phyloP scores from a whole-genome alignment of 495 filamentous ascomycete species.

The Annulohypoxylon stygium region DNA sequence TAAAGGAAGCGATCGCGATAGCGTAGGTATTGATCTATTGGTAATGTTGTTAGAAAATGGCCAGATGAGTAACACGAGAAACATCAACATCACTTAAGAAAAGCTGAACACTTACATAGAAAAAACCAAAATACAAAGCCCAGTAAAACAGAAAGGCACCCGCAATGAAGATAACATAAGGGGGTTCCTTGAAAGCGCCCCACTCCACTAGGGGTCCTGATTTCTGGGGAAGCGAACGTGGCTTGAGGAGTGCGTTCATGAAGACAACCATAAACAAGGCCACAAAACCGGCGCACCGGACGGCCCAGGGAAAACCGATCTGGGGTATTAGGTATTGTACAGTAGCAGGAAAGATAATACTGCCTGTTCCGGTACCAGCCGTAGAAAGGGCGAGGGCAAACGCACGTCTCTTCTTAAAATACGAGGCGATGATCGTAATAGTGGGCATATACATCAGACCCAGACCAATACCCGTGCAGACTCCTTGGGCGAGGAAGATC shows the following conservation, averaged over 20 bases:
- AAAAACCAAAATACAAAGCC: constrained; percentile 61
- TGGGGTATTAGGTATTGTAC: constrained; percentile 59
- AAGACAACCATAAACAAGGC: constrained; percentile 52
- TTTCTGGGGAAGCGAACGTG: constrained; percentile 50
- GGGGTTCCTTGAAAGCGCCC: constrained; percentile 57
- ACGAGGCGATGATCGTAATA: constrained; percentile 56
- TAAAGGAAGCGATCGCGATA: constrained; percentile 55
- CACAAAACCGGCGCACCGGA: constrained; percentile 57
- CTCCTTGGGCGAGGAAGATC: constrained; percentile 60
- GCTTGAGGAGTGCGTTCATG: constrained; percentile 52
- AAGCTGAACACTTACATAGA: constrained; percentile 57
- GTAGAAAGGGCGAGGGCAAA: constrained; percentile 55
- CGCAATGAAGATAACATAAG: constrained; percentile 56
- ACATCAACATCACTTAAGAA: background rate
- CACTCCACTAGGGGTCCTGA: constrained; percentile 58
- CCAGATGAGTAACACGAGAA: background rate
- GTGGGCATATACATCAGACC: constrained; percentile 62
- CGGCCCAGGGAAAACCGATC: constrained; percentile 62
- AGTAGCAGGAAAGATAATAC: constrained; percentile 57
- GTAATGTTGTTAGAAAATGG: constrained; percentile 7
- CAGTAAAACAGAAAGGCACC: constrained; percentile 59
- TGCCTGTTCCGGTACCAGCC: constrained; percentile 59
- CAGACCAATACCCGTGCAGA: constrained; percentile 57
- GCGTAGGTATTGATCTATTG: constrained; percentile 54
- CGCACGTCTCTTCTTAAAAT: constrained; percentile 55